Conservation (phyloP, 495 filamentous ascomycete species). For the Melanomma pulvis-pyrius region DNA sequence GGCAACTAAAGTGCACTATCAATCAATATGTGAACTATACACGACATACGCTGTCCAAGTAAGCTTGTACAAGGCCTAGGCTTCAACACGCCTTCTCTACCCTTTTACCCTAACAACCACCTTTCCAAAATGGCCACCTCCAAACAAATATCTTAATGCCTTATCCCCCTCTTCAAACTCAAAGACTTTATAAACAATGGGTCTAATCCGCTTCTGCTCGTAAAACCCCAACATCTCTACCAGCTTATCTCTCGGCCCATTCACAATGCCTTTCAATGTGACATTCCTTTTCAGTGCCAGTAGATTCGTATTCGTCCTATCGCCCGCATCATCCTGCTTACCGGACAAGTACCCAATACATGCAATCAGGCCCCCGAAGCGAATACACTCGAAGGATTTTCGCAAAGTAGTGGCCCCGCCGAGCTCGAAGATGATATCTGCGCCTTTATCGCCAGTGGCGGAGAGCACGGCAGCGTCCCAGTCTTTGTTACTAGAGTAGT, state of each 20-base stretch:
- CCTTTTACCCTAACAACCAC: constrained; percentile 46
- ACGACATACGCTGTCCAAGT: no score
- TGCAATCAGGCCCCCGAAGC: constrained; percentile 51
- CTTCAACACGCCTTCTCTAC: constrained; percentile 7
- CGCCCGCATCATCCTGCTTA: constrained; percentile 51
- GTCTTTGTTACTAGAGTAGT: constrained; percentile 49
- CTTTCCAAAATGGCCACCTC: constrained; percentile 53
- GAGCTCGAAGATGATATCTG: constrained; percentile 56
- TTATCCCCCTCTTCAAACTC: constrained; percentile 45
- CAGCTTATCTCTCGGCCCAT: constrained; percentile 33
- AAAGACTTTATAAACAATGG: constrained; percentile 42
- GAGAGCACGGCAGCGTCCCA: constrained; percentile 51
- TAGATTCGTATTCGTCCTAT: constrained; percentile 47
- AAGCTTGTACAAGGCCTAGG: no score
- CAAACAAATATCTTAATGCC: constrained; percentile 52
- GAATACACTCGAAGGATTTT: constrained; percentile 49
- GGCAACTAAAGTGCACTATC: no score
- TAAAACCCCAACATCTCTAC: constrained; percentile 43
- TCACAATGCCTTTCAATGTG: constrained; percentile 32
- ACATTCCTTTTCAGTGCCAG: constrained; percentile 43
- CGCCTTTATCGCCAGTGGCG: constrained; percentile 46
- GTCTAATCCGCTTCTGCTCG: constrained; percentile 40
- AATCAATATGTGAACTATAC: no score
- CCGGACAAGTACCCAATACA: constrained; percentile 52
- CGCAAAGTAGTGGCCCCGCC: constrained; percentile 53